Percentiles rank a stretch among this genome's conserved stretches.
Evolutionary conservation across 31 red algal species (phyloP).

Genomic region (Asparagopsis taxiformis): DNA sequence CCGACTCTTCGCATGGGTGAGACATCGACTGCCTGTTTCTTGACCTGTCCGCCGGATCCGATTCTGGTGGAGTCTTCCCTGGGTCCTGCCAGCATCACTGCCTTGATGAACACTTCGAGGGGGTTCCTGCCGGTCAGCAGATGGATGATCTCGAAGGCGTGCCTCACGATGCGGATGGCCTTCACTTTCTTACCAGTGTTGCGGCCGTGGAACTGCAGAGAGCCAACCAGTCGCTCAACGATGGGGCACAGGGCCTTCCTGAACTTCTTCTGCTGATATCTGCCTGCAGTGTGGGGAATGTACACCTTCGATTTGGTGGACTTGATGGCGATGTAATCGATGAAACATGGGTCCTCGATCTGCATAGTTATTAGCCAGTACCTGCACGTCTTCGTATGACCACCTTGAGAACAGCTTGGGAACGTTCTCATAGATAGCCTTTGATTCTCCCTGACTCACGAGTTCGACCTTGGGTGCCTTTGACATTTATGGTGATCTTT

Average conservation of each 20-base stretch:
- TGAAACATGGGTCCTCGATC: constrained; percentile 81
- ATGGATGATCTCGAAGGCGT: constrained; percentile 98
- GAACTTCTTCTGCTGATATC: constrained; percentile 91
- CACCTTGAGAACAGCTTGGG: constrained; percentile 90
- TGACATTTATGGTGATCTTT: too few species aligned
- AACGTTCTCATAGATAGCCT: constrained; percentile 40
- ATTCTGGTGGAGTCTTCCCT: constrained; percentile 98
- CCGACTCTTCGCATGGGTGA: constrained; percentile 95
- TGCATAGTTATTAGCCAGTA: too few species aligned
- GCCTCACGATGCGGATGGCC: constrained; percentile 97
- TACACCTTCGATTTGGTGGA: constrained; percentile 83
- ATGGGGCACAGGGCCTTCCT: constrained; percentile 97
- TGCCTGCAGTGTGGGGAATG: constrained; percentile 94
- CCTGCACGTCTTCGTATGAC: constrained; percentile 90
- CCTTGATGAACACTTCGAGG: constrained; percentile 85
- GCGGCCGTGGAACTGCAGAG: constrained; percentile 97
- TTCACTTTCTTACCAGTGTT: constrained; percentile 99
- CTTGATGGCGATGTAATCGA: constrained; percentile 97
- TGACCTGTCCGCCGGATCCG: constrained; percentile 93
- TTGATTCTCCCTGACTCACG: too few species aligned
- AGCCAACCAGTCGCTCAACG: constrained; percentile 95
- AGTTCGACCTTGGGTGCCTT: too few species aligned
- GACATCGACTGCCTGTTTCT: constrained; percentile 98
- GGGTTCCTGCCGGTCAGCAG: constrained; percentile 96
- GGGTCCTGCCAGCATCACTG: constrained; percentile 92